Base-by-base conservation (phyloP, 306 rosid species). In the Amphicarpaea edgeworthii region DNA sequence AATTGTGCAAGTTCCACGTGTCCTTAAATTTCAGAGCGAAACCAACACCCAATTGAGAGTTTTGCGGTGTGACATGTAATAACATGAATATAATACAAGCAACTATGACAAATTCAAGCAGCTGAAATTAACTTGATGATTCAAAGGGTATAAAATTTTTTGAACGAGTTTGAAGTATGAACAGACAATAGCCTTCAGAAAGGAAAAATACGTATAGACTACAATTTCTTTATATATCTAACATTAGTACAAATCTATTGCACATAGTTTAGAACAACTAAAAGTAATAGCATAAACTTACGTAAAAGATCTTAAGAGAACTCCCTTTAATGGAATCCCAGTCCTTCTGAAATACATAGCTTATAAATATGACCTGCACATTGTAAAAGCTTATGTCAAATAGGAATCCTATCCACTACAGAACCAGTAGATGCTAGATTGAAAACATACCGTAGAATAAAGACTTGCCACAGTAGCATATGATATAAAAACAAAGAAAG, bases 361-460 rank as follows among this genome's bases (percentile, higher is more conserved):
- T n/a, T 77, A 91, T 75, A 78, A 91, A 63, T 19, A 87, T 73
- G 43, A 77, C 81, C 97, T 91, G 64, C 80, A 67, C 43, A 78
- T 75, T 61, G 68, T 23, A 66, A 51, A 68, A 73, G 57, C 54
- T 72, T 40, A 12, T 50, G 54, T 81, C 60, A 83, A 19, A 70
- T 59, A 42, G 4, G 50, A 72, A 54, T 30, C 72, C 26, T 53
- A 45, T 64, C 20, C 62, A 60, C 12, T 38, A 54, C 6, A 43
- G 79, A 64, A 79, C 43, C 64, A 78, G 70, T 26, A 71, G 70
- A 26, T 58, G 59, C 47, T 28, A 42, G 11, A 63, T 68, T 11
- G 23, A 71, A 76, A 71, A 84, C 91, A 77, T 84, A 93, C 97
- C 64, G 68, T 80, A 15, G 94, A 90, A 77, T 91, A 80, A 77